Evolutionary conservation across 2,329 filamentous ascomycete species (phyloP).

Genomic region (Aspergillus novoparasiticus): DNA sequence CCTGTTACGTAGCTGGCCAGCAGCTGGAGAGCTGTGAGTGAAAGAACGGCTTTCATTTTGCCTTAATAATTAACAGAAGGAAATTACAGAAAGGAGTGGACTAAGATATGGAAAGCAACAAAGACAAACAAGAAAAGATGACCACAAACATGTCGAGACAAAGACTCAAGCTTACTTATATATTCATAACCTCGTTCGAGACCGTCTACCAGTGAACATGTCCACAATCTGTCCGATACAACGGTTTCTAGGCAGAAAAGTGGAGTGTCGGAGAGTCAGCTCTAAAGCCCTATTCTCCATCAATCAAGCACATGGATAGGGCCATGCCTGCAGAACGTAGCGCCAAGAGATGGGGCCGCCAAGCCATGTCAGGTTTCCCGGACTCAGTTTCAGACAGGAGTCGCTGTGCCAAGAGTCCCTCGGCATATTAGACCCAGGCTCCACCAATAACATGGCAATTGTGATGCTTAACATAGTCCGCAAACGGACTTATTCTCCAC

Average conservation of each 20-base stretch:
- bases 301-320: not conserved
- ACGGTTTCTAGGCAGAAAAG: not conserved
- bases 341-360: not conserved
- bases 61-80: not conserved
- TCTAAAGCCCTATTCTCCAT: not conserved
- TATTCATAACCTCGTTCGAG: not conserved
- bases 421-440: not conserved
- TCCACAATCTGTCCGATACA: not conserved
- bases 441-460: not conserved
- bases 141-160: not conserved
- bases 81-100: not conserved
- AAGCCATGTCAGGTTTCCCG: not conserved
- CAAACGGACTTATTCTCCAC: not conserved
- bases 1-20: slow-evolving; percentile 19
- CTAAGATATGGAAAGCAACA: too few relatives aligned
- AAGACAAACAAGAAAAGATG: not conserved
- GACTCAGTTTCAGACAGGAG: slow-evolving; percentile 1
- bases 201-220: not conserved
- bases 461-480: not conserved
- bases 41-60: slow-evolving; percentile 17
- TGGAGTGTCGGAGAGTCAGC: not conserved
- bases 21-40: slow-evolving; percentile 19
- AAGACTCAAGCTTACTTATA: not conserved
- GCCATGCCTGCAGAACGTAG: too few relatives aligned
- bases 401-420: not conserved